Evolutionary conservation across 805 yeast species (phyloP).

Genomic region (Ascoidea asiatica): DNA sequence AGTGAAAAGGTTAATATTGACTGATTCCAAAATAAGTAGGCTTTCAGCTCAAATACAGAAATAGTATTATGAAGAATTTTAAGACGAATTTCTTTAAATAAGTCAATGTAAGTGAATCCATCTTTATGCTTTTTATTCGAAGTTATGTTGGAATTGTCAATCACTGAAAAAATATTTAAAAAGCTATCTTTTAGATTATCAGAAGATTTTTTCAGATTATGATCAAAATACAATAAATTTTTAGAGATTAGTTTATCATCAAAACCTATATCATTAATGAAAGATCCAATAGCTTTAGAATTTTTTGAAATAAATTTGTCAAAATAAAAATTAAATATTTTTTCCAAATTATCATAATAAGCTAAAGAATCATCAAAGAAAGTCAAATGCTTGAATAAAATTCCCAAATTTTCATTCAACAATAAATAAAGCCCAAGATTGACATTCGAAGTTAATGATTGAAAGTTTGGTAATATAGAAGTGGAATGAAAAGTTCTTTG

Average conservation of each 20-base stretch:
- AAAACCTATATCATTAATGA: constrained; percentile 7
- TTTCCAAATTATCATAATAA: constrained; percentile 33
- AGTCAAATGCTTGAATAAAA: constrained; percentile 38
- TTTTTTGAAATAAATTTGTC: constrained; percentile 2
- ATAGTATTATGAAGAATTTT: constrained; percentile 6
- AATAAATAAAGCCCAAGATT: constrained; percentile 29
- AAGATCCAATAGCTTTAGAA: constrained; percentile 1
- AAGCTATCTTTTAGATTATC: neutral
- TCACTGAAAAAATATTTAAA: neutral
- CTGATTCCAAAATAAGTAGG: constrained; percentile 23
- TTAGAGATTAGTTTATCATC: constrained; percentile 3
- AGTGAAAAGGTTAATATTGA: constrained; percentile 23
- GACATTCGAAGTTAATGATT: constrained; percentile 24
- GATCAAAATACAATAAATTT: constrained; percentile 8
- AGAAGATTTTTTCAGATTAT: constrained; percentile 5
- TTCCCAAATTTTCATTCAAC: constrained; percentile 36
- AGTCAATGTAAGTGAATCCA: neutral
- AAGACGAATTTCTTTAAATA: neutral
- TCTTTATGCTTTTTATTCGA: neutral
- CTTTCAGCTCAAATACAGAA: constrained; percentile 15
- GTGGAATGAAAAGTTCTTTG: constrained; percentile 1
- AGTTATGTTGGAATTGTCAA: no score
- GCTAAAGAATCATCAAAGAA: constrained; percentile 47
- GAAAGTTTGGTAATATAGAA: constrained; percentile 3
- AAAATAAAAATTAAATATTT: constrained; percentile 15